Conservation (phyloP, 371 early-diverging fungal genomes). For the Amoeboradix gromovi region DNA sequence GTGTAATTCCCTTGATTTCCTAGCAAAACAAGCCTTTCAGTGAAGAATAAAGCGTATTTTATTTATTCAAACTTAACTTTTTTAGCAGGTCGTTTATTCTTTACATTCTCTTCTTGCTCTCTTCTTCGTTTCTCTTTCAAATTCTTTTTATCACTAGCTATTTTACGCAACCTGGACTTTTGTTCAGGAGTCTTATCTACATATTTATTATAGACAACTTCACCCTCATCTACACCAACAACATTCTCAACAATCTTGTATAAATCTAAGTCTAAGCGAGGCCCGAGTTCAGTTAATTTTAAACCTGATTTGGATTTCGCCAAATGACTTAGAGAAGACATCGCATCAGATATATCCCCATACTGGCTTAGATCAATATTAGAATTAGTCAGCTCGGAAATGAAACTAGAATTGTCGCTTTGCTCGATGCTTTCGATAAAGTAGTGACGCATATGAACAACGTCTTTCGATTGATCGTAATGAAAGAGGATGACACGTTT, state of each 20-base stretch:
- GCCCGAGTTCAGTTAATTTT: not conserved
- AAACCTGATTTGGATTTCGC: not conserved
- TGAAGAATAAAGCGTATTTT: too few relatives aligned
- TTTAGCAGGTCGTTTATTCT: not conserved
- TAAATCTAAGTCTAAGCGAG: not conserved
- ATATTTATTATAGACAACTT: not conserved
- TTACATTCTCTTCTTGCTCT: not conserved
- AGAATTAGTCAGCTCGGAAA: not conserved
- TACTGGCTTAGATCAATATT: not conserved
- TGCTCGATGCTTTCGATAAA: not conserved
- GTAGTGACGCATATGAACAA: not conserved
- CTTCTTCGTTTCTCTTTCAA: not conserved
- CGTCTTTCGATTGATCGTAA: not conserved
- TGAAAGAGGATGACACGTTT: not conserved
- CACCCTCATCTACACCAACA: not conserved
- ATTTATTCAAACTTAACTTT: not conserved
- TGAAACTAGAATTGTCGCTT: not conserved
- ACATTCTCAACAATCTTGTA: not conserved
- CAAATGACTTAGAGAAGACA: not conserved
- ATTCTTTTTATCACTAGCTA: not conserved
- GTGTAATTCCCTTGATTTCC: too few relatives aligned
- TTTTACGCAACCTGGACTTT: not conserved
- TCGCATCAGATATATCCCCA: not conserved
- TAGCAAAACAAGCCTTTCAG: too few relatives aligned
- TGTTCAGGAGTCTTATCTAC: not conserved